Conservation (phyloP, 2,329 filamentous ascomycete species). For the Phyllosticta citrichinensis region DNA sequence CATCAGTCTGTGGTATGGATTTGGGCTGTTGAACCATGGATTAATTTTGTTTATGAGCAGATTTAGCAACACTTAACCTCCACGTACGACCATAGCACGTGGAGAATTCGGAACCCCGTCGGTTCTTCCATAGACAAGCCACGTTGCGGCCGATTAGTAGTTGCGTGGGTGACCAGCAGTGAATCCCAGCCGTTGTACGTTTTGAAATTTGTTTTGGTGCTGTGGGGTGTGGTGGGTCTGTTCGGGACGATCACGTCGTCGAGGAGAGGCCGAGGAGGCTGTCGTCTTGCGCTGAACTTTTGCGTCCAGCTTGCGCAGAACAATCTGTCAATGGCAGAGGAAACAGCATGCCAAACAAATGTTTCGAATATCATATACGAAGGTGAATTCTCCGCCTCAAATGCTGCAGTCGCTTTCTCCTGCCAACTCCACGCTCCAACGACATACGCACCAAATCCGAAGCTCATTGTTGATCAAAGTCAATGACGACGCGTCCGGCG, state of each 20-base stretch:
- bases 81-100: neutral
- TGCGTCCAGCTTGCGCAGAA: too few species aligned
- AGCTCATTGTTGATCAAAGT: constrained; percentile 37
- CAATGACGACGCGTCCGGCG: constrained; percentile 43
- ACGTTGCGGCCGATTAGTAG: neutral
- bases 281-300: too few species aligned
- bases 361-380: neutral
- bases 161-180: neutral
- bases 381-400: neutral
- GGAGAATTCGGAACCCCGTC: neutral
- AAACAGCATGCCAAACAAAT: too few species aligned
- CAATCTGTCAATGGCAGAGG: too few species aligned
- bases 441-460: neutral
- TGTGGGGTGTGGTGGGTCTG: neutral
- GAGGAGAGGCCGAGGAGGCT: neutral
- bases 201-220: neutral
- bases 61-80: neutral
- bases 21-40: neutral
- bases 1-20: neutral
- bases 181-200: too few species aligned
- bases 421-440: neutral
- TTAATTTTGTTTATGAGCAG: too few species aligned
- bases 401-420: neutral
- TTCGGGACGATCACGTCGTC: neutral
- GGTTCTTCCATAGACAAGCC: neutral